phyloP scores from a whole-genome alignment of 768 basidiomycete genomes.

The Hericium alpestre region DNA sequence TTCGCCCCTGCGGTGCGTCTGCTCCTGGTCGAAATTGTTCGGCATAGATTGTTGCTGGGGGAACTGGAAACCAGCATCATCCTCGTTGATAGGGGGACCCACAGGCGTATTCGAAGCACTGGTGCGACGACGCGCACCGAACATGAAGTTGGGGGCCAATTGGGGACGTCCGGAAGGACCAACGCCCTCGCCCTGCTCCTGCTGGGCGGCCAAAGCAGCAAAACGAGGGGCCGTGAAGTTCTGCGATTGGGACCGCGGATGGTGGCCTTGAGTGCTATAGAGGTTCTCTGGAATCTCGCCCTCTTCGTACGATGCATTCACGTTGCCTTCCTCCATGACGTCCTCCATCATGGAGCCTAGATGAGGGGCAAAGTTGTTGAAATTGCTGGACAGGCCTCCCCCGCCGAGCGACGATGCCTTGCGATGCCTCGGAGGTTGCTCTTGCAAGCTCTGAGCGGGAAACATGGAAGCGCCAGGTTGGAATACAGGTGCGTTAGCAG shows the following conservation, averaged over 20 bases:
- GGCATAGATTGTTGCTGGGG: constrained; percentile 46
- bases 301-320: constrained; percentile 46
- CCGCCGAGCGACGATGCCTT: constrained; percentile 71
- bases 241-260: constrained; percentile 68
- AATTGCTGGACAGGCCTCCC: constrained; percentile 44
- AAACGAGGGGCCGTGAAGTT: constrained; percentile 86
- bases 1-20: constrained; percentile 48
- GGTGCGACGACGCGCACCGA: constrained; percentile 49
- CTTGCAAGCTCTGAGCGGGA: constrained; percentile 34
- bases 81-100: constrained; percentile 71
- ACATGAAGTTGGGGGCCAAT: constrained; percentile 86
- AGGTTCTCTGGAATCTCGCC: constrained; percentile 64
- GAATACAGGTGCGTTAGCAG: constrained; percentile 62
- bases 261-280: constrained; percentile 45
- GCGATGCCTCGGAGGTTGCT: constrained; percentile 55
- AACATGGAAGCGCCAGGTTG: constrained; percentile 57
- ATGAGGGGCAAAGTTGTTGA: constrained; percentile 67
- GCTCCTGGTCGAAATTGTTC: constrained; percentile 15
- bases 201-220: constrained; percentile 67
- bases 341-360: constrained; percentile 81
- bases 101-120: constrained; percentile 38
- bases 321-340: constrained; percentile 40
- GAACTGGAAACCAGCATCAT: constrained; percentile 74
- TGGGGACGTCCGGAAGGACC: constrained; percentile 79
- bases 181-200: constrained; percentile 40